phyloP scores from a whole-genome alignment of 208 protist species.

The Crithidia fasciculata region DNA sequence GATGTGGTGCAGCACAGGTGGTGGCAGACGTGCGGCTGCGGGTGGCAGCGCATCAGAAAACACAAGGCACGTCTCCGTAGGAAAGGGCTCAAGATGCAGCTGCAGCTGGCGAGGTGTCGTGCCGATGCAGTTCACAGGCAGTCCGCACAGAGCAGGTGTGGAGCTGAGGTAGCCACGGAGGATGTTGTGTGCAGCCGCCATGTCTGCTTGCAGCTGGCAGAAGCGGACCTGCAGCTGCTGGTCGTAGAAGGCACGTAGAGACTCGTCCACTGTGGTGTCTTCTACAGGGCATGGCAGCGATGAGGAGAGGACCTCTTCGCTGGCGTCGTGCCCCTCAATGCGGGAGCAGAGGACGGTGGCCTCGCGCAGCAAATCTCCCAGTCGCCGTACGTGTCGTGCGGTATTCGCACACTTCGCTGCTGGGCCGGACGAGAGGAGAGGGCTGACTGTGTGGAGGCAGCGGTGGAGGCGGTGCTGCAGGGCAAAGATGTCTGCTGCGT shows the following conservation, averaged over 20 bases:
- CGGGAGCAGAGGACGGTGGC: slow-evolving; percentile 9
- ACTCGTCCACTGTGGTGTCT: not conserved
- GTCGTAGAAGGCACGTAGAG: slow-evolving; percentile 23
- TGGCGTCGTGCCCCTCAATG: not conserved
- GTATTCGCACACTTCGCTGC: not conserved
- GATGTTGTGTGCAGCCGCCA: not conserved
- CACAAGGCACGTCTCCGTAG: not conserved
- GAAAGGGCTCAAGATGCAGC: not conserved
- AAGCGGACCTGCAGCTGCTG: slow-evolving; percentile 22
- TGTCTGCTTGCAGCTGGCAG: slow-evolving; percentile 16
- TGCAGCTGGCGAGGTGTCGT: slow-evolving; percentile 10
- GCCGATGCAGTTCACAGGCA: slow-evolving; percentile 30
- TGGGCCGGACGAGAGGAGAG: not conserved
- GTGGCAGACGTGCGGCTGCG: slow-evolving; percentile 4
- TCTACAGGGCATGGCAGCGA: not conserved
- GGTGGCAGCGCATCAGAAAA: slow-evolving; percentile 15
- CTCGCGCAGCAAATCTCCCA: slow-evolving; percentile 21
- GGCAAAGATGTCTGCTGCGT: slow-evolving; percentile 23
- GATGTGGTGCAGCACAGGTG: not conserved
- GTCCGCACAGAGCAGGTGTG: slow-evolving; percentile 4
- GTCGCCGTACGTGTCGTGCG: slow-evolving; percentile 15
- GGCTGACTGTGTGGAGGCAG: not conserved
- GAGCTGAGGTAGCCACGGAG: slow-evolving; percentile 10
- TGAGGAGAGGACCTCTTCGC: not conserved
- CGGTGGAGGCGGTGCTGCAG: slow-evolving; percentile 16